These are phyloP conservation scores for Penicillium sp. DNA, from an alignment of 2,329 filamentous ascomycete species.

Conservation along the genomic window DNA sequence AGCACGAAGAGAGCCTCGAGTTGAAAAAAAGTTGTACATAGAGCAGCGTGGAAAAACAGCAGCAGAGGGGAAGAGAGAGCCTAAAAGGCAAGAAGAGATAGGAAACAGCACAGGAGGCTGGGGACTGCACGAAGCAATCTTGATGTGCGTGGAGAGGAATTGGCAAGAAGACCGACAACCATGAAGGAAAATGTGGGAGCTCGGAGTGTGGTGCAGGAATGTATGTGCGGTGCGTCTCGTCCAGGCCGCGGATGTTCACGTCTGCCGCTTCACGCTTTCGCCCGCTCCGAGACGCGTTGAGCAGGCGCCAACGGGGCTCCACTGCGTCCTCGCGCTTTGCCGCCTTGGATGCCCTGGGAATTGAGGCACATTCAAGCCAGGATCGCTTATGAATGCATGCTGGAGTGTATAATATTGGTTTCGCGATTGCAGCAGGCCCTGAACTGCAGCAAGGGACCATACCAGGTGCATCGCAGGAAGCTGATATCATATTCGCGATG, in stretches of 20 bases:
- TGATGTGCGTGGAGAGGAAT: constrained; percentile 4
- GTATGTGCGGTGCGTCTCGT: constrained; percentile 15
- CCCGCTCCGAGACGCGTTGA: constrained; percentile 17
- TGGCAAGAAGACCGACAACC: constrained; percentile 5
- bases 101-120: constrained; percentile 11
- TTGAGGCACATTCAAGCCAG: not conserved
- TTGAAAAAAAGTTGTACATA: not conserved
- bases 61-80: not conserved
- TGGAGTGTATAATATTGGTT: not conserved
- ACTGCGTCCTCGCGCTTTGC: constrained; percentile 14
- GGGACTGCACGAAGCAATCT: not conserved
- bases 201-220: constrained; percentile 12
- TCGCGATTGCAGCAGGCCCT: not conserved
- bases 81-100: constrained; percentile 5
- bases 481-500: not conserved
- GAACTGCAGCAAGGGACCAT: not conserved
- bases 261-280: constrained; percentile 14
- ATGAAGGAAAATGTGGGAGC: constrained; percentile 11
- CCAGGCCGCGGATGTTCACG: constrained; percentile 13
- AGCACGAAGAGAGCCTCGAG: not conserved
- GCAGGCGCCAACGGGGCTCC: constrained; percentile 13
- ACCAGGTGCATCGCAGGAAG: not conserved
- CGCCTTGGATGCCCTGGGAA: not conserved
- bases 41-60: not conserved
- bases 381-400: not conserved